phyloP scores from a whole-genome alignment of 768 basidiomycete genomes.

The Naematelia encephala region DNA sequence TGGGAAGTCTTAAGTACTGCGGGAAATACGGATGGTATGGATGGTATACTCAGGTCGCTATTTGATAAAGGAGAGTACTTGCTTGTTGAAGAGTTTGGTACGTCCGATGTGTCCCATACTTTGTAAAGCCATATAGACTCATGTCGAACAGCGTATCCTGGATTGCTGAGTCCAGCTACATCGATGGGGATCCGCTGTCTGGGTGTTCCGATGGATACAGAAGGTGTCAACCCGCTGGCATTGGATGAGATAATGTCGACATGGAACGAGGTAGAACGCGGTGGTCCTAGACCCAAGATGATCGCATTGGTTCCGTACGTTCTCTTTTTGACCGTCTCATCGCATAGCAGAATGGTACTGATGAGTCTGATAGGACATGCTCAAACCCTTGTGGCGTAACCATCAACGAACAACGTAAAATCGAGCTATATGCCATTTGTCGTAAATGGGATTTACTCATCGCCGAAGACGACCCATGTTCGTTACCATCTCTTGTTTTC shows the following conservation, averaged over 20 bases:
- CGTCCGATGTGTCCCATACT: conserved; percentile 54
- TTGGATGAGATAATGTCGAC: conserved; percentile 60
- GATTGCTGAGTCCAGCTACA: conserved; percentile 55
- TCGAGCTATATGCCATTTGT: conserved; percentile 71
- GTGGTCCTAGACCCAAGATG: conserved; percentile 57
- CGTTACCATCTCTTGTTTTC: conserved; percentile 8
- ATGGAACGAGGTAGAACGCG: conserved; percentile 63
- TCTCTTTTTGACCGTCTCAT: not conserved
- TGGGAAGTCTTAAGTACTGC: conserved; percentile 59
- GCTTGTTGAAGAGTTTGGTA: conserved; percentile 64
- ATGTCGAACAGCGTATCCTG: conserved; percentile 32
- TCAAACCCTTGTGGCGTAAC: conserved; percentile 77
- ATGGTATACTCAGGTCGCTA: conserved; percentile 26
- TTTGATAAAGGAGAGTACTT: conserved; percentile 45
- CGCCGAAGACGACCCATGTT: conserved; percentile 67
- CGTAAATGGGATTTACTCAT: conserved; percentile 73
- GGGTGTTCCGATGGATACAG: conserved; percentile 62
- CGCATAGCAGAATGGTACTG: not conserved
- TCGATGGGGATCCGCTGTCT: conserved; percentile 50
- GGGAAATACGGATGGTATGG: conserved; percentile 67
- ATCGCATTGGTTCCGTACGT: conserved; percentile 20
- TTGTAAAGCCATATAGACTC: conserved; percentile 11
- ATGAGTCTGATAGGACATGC: conserved; percentile 50
- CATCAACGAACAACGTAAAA: conserved; percentile 62
- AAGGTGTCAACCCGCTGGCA: conserved; percentile 62